Percentiles rank a stretch among this genome's conserved stretches.
phyloP scores from a whole-genome alignment of 805 yeast genomes.

The Myxozyma vanderwaltii region DNA sequence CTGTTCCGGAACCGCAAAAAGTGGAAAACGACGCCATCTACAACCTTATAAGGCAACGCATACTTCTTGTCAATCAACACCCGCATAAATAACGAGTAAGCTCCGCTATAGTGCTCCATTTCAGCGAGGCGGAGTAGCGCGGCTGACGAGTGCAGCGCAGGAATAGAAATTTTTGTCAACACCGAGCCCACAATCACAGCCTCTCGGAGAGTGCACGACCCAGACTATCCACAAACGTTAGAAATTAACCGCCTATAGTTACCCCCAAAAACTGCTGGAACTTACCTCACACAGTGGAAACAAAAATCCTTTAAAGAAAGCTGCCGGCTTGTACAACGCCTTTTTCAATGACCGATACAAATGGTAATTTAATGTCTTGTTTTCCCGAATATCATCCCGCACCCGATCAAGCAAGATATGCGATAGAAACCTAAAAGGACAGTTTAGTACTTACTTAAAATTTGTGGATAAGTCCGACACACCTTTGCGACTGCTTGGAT shows the following conservation, averaged over 20 bases:
- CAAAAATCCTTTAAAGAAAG: slow-evolving; percentile 93
- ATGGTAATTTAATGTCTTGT: slow-evolving; percentile 78
- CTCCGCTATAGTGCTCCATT: slow-evolving; percentile 74
- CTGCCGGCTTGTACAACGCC: slow-evolving; percentile 93
- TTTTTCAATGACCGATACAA: slow-evolving; percentile 89
- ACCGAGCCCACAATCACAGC: slow-evolving; percentile 95
- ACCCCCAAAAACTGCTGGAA: background rate
- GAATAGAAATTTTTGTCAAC: slow-evolving; percentile 83
- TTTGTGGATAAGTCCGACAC: slow-evolving; percentile 48
- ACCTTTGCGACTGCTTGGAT: slow-evolving; percentile 85
- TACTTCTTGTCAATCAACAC: slow-evolving; percentile 90
- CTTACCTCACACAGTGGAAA: slow-evolving; percentile 88
- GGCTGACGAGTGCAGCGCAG: slow-evolving; percentile 94
- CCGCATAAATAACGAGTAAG: slow-evolving; percentile 86
- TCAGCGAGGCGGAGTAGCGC: slow-evolving; percentile 85
- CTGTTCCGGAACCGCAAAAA: slow-evolving; percentile 81
- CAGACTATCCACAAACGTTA: slow-evolving; percentile 12
- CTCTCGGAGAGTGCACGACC: slow-evolving; percentile 77
- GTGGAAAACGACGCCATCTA: slow-evolving; percentile 90
- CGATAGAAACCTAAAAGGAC: slow-evolving; percentile 19
- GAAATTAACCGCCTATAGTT: background rate
- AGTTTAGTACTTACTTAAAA: slow-evolving; percentile 56
- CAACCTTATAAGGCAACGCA: slow-evolving; percentile 94
- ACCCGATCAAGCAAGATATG: slow-evolving; percentile 46
- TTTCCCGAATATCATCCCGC: slow-evolving; percentile 45